A percentile compares a stretch with the other conserved stretches of the same genome.
These are phyloP conservation scores for Lactarius indigo DNA, from an alignment of 768 basidiomycete species.

Conservation along the genomic window DNA sequence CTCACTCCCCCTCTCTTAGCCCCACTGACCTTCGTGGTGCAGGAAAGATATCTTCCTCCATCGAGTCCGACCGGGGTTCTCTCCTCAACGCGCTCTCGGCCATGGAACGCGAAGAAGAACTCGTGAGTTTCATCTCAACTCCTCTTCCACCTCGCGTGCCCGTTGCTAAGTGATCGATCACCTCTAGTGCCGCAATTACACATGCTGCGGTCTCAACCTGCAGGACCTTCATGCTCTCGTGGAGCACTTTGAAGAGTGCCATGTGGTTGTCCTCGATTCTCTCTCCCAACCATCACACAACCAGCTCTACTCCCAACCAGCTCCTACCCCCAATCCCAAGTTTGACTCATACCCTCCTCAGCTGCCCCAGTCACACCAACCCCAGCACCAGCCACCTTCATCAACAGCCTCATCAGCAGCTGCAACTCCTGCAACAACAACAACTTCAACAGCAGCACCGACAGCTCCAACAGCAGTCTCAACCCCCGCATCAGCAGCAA, in stretches of 20 bases:
- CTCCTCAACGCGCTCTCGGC: conserved; percentile 65
- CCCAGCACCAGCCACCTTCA: conserved; percentile 30
- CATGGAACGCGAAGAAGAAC: conserved; percentile 68
- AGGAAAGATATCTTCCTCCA: conserved; percentile 47
- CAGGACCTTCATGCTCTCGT: conserved; percentile 78
- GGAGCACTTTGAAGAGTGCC: conserved; percentile 89
- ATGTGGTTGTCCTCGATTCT: conserved; percentile 70
- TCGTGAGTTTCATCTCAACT: conserved; percentile 43
- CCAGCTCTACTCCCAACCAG: conserved; percentile 17
- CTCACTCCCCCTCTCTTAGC: conserved; percentile 27
- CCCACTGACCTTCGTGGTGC: conserved; percentile 44
- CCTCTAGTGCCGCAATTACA: conserved; percentile 76
- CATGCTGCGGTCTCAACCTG: conserved; percentile 80
- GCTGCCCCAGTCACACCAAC: conserved; percentile 11
- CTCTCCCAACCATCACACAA: conserved; percentile 29
- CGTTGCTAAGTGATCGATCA: conserved; percentile 20
- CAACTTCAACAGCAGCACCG: conserved; percentile 24
- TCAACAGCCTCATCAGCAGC: conserved; percentile 28
- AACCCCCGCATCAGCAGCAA: conserved; percentile 33
- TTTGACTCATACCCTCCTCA: conserved; percentile 10
- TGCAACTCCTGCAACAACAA: conserved; percentile 27
- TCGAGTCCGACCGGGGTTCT: conserved; percentile 56
- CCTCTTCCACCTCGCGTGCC: not conserved
- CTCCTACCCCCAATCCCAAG: conserved; percentile 17
- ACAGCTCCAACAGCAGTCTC: conserved; percentile 27